A percentile compares a stretch with the other conserved stretches of the same genome.
phyloP scores from a whole-genome alignment of 2,329 filamentous ascomycete species.

The Cytospora schulzeri region DNA sequence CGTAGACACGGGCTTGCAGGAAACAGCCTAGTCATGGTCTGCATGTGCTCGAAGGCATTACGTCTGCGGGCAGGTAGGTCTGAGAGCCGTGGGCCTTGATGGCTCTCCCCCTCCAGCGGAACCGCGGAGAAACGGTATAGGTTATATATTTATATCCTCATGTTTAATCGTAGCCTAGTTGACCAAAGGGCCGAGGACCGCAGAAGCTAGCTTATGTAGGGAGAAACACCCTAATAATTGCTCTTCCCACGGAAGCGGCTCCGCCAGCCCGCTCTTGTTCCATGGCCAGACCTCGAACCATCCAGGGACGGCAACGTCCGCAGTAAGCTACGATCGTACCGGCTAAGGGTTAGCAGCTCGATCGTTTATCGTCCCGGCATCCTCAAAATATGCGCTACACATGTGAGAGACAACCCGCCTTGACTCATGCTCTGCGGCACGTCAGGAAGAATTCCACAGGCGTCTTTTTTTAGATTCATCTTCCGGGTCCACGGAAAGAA shows the following conservation, averaged over 20 bases:
- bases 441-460: not conserved
- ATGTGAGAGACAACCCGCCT: constrained; percentile 18
- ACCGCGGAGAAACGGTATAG: too few relatives aligned
- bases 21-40: not conserved
- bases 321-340: constrained; percentile 27
- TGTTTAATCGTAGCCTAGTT: not conserved
- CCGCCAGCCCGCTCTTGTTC: not conserved
- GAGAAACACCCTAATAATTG: not conserved
- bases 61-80: not conserved
- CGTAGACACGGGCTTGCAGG: not conserved
- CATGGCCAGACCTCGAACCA: not conserved
- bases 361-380: constrained; percentile 9
- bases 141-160: not conserved
- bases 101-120: not conserved
- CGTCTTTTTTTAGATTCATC: not conserved
- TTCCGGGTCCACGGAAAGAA: not conserved
- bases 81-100: not conserved
- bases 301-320: constrained; percentile 31
- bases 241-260: not conserved
- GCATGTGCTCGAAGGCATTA: not conserved
- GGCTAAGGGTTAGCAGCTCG: not conserved
- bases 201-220: not conserved
- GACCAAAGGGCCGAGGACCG: not conserved
- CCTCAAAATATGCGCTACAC: constrained; percentile 11
- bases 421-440: constrained; percentile 12